Evolutionary conservation across 441 rosid species (phyloP), one percentile per base, ranked within the genome.

Genomic region (Euphorbia celastroides): DNA sequence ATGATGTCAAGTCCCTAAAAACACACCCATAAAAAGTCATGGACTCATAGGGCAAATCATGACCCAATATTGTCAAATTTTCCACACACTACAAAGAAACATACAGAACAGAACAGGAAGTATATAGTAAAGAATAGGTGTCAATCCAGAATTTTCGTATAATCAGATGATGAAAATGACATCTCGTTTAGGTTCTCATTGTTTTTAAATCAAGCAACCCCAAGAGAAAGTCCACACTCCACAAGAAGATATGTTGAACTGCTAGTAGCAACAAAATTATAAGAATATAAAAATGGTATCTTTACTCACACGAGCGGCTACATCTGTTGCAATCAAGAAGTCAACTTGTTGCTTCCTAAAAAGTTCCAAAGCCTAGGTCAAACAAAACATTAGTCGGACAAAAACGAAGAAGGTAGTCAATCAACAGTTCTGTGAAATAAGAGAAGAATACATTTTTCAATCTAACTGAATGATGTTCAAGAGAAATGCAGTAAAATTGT

Each of bases 271-370:
- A 64, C 63, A 38, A 41, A 70, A 63, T n/a, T 41, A 23, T 2
- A 46, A 27, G 44, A 63, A 60, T 17, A 44, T 12, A 36, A n/a
- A 57, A 19, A 57, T 30, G 27, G 48, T 63, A 68, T 59, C 23
- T 64, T 19, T 64, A 80, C 99, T 87, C 72, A 95, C 97, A 75
- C 98, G 89, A 67, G 97, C 98, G 66, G 97, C 97, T 60, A 92
- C 97, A 78, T 95, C 97, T 5, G 98, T 92, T 32, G 97, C 98
- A 80, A 90, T 86, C 81, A 92, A 78, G 80, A 92, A 92, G 74
- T 95, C 98, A 57, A 83, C 96, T 80, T 87, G 75, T 74, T 86
- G 93, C 85, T 81, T 92, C 82, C 95, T 84, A 85, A 95, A 95
- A 70, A 80, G 86, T 60, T 92, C 99, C 89, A 92, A 76, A 72